Base-by-base conservation (phyloP, 257 asterid species). In the Coffea canephora region DNA sequence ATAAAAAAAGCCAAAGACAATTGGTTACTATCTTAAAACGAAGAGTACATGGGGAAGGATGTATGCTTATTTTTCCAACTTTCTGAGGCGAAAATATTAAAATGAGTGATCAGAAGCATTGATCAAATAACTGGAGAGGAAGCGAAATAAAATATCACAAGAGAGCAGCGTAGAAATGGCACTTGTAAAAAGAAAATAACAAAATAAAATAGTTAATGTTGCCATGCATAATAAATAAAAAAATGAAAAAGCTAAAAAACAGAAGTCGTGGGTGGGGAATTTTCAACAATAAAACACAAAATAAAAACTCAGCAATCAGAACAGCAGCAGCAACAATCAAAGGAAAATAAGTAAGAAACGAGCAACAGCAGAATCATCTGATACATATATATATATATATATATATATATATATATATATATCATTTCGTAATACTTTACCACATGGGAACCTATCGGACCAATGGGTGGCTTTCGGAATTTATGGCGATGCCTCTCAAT, bases 361-460 rank as follows among this genome's bases (percentile, higher is more conserved):
- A 73, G 25, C 78, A 81, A 2, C 46, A 57, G 55, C 9, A 64
- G 73, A 81, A 48, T 45, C 23, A n/a, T 48, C 57, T 27, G 36
- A 72, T 14, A 19, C 19, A 55, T 7, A 55, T 55, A 54, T 5
- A 19, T 54, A 3, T 54, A 3, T 3, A 55, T 3, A 8, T 54
- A 3, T 54, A 3, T 3, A 55, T 3, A 8, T 4, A 71, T 55
- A 64, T 80, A 73, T 21, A 45, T 10, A 3, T 36, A 73, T 52
- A 64, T 57, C 36, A 71, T 43, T 55, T 50, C 54, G 68, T 21
- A 49, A 71, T 80, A 85, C 62, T 77, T 86, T 91, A 95, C 99
- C 98, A 95, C 86, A 86, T 93, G 99, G 74, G 93, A 91, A 41
- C 99, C 99, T 73, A 95, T 84, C 61, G 99, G 99, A 85, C 99